Percentiles rank a stretch among this genome's conserved stretches.
phyloP scores from a whole-genome alignment of 495 filamentous ascomycete species.

The Penicillium argentinense region DNA sequence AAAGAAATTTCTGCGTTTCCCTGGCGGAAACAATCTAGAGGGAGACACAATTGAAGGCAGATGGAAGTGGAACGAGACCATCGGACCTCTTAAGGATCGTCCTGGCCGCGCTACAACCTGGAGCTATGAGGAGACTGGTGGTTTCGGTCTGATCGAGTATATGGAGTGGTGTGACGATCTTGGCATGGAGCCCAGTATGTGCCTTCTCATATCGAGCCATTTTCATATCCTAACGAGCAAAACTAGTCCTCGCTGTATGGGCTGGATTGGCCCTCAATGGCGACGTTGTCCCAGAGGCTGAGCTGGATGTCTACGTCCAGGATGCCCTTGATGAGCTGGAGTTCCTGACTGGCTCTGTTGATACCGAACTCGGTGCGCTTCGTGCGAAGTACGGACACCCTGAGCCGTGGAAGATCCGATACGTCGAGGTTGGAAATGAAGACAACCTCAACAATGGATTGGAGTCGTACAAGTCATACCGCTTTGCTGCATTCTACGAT shows the following conservation, averaged over 20 bases:
- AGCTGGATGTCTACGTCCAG: constrained; percentile 43
- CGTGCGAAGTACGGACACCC: constrained; percentile 48
- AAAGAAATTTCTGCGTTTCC: constrained; percentile 61
- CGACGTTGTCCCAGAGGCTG: constrained; percentile 33
- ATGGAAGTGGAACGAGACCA: constrained; percentile 70
- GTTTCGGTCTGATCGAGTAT: constrained; percentile 61
- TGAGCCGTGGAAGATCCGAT: constrained; percentile 47
- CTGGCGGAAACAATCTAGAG: constrained; percentile 67
- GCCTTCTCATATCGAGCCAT: neutral
- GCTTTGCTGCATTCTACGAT: constrained; percentile 43
- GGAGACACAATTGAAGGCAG: constrained; percentile 49
- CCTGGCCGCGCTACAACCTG: constrained; percentile 61
- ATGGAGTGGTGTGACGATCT: constrained; percentile 67
- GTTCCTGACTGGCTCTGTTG: constrained; percentile 35
- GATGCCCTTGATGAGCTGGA: constrained; percentile 68
- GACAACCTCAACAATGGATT: constrained; percentile 46
- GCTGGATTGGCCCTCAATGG: constrained; percentile 59
- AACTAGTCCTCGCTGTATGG: constrained; percentile 57
- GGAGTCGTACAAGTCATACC: constrained; percentile 42
- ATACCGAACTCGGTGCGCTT: constrained; percentile 42
- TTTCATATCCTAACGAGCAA: neutral
- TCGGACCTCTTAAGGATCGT: constrained; percentile 62
- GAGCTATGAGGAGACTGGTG: constrained; percentile 59
- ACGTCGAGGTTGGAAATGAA: constrained; percentile 58
- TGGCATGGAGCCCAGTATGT: constrained; percentile 50